These are phyloP conservation scores for Podaxis carcinomalis DNA, from an alignment of 768 basidiomycete species.

Conservation along the genomic window DNA sequence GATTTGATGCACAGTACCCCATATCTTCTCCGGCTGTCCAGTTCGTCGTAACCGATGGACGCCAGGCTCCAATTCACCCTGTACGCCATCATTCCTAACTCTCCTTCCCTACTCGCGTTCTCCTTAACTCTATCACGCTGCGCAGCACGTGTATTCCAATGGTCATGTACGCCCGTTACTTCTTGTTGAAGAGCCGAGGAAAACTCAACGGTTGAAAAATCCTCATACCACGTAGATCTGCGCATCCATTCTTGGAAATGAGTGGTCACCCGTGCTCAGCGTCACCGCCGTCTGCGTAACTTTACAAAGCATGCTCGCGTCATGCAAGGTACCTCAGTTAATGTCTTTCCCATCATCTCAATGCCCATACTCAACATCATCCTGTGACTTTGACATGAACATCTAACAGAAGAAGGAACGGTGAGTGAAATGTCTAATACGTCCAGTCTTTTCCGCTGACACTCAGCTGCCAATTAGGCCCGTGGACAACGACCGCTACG, in stretches of 20 bases:
- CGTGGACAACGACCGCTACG: conserved; percentile 80
- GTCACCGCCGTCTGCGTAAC: conserved; percentile 81
- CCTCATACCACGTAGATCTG: conserved; percentile 56
- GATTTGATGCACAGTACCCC: conserved; percentile 79
- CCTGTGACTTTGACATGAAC: background rate
- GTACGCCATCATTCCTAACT: conserved; percentile 36
- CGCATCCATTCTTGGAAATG: conserved; percentile 83
- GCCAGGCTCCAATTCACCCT: conserved; percentile 73
- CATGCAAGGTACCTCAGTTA: conserved; percentile 68
- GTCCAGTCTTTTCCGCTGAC: background rate
- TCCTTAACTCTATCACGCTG: conserved; percentile 9
- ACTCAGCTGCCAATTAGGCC: conserved; percentile 43
- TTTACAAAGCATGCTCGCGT: conserved; percentile 89
- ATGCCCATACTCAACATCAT: background rate
- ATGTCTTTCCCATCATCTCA: background rate
- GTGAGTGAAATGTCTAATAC: conserved; percentile 31
- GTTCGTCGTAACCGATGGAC: conserved; percentile 65
- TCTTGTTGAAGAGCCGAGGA: background rate
- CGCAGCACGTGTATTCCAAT: conserved; percentile 84
- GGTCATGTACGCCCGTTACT: conserved; percentile 57
- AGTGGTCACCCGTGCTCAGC: conserved; percentile 88
- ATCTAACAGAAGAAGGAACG: conserved; percentile 57
- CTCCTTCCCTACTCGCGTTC: conserved; percentile 5
- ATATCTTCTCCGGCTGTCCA: conserved; percentile 87
- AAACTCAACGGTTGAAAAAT: background rate